These are phyloP conservation scores for Conticribra guillardii DNA, from an alignment of 108 stramenopile species.

Conservation along the genomic window DNA sequence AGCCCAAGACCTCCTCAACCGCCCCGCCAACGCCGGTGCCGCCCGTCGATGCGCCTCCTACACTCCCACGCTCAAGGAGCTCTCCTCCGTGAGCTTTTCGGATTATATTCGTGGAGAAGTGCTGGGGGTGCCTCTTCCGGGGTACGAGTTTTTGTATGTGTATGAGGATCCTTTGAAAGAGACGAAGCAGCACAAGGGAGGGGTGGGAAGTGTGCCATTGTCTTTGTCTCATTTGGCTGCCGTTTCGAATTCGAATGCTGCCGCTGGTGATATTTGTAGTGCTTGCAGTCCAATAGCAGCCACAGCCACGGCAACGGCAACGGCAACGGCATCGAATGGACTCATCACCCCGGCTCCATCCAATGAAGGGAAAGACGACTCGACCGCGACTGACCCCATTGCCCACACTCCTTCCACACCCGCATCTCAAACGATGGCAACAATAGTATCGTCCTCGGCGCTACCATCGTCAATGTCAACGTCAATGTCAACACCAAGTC, in stretches of 20 bases:
- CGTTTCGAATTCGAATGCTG: too few relatives aligned
- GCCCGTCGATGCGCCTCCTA: conserved; percentile 51
- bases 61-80: conserved; percentile 66
- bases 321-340: too few relatives aligned
- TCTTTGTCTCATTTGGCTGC: too few relatives aligned
- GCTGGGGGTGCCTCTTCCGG: conserved; percentile 54
- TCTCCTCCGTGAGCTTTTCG: conserved; percentile 64
- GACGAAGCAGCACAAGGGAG: conserved; percentile 23
- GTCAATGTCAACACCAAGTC: too few relatives aligned
- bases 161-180: conserved; percentile 43
- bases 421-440: too few relatives aligned
- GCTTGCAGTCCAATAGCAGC: conserved; percentile 13
- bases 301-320: too few relatives aligned
- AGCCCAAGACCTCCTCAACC: conserved; percentile 30
- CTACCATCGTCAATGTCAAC: too few relatives aligned
- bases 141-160: conserved; percentile 48
- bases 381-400: too few relatives aligned
- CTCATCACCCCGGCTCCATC: too few relatives aligned
- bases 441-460: too few relatives aligned
- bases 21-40: conserved; percentile 20
- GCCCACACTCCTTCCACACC: too few relatives aligned
- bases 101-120: conserved; percentile 77
- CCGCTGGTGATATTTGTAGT: conserved; percentile 2
- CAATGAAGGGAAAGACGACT: too few relatives aligned
- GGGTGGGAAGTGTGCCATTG: conserved; percentile 1